Conservation (phyloP, 164 flowering plant species). For the Saururus chinensis region DNA sequence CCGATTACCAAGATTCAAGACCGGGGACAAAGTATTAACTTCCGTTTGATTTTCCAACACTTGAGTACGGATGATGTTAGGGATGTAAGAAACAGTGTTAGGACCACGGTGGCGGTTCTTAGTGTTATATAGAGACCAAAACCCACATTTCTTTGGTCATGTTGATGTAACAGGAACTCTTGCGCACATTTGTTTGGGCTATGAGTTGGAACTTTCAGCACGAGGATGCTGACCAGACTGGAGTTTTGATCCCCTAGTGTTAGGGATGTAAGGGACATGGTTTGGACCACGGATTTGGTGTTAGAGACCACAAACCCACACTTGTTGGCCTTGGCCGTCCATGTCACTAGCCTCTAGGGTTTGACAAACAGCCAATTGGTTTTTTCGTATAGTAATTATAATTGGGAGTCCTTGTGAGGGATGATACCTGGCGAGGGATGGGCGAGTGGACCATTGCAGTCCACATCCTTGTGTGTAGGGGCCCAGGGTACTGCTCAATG, state of each 20-base stretch:
- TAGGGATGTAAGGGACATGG: background rate
- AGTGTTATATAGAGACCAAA: background rate
- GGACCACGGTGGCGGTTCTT: background rate
- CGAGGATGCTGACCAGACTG: background rate
- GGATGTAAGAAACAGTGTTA: background rate
- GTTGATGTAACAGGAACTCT: background rate
- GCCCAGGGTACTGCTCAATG: background rate
- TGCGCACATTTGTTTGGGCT: background rate
- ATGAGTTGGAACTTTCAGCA: background rate
- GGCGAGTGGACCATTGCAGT: background rate
- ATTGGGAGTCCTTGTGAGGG: no score
- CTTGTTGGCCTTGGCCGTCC: background rate
- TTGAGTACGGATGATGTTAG: background rate
- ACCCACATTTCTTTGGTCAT: background rate
- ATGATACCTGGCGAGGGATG: background rate
- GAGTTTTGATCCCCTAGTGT: constrained; percentile 3
- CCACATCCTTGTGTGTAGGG: background rate
- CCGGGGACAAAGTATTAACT: background rate
- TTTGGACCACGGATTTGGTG: background rate
- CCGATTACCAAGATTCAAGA: background rate
- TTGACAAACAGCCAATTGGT: background rate
- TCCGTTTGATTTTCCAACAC: background rate
- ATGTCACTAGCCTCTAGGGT: background rate
- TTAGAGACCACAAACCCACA: background rate
- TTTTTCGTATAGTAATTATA: no score